Percentiles rank a stretch among this genome's conserved stretches.
These are phyloP conservation scores for Alternaria gansuensis DNA, from an alignment of 2,329 filamentous ascomycete species.

Conservation along the genomic window DNA sequence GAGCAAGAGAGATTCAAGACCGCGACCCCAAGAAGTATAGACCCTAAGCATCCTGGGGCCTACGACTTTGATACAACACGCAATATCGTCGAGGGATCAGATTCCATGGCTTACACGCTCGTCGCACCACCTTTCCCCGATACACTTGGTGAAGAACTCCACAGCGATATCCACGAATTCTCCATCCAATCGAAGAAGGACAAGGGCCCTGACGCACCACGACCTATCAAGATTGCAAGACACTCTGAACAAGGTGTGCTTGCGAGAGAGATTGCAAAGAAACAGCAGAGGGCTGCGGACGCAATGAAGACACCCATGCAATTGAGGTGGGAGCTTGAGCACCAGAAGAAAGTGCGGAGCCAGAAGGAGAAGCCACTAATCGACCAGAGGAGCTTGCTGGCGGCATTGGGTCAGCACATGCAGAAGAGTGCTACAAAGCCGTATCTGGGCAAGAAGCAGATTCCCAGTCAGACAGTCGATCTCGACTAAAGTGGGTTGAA, in stretches of 20 bases:
- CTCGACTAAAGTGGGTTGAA: constrained; percentile 21
- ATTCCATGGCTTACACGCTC: constrained; percentile 73
- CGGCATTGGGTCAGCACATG: constrained; percentile 56
- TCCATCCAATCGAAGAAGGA: constrained; percentile 69
- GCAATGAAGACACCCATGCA: constrained; percentile 50
- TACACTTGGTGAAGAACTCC: constrained; percentile 81
- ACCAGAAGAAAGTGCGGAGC: constrained; percentile 35
- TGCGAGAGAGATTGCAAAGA: constrained; percentile 43
- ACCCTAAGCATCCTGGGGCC: constrained; percentile 20
- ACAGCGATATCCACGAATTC: constrained; percentile 69
- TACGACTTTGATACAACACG: constrained; percentile 74
- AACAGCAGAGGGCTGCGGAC: constrained; percentile 29
- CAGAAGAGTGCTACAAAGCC: constrained; percentile 32
- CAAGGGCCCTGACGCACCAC: constrained; percentile 47
- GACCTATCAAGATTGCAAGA: constrained; percentile 17
- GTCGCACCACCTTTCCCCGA: constrained; percentile 79
- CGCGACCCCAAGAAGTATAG: constrained; percentile 23
- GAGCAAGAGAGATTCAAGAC: constrained; percentile 20
- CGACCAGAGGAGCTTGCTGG: constrained; percentile 50
- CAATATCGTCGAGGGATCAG: constrained; percentile 72
- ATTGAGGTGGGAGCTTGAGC: constrained; percentile 45
- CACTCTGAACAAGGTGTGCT: constrained; percentile 12
- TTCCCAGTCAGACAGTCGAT: constrained; percentile 16
- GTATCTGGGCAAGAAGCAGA: constrained; percentile 24
- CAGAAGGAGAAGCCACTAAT: constrained; percentile 34